Conservation (phyloP, 345 rosid genomes). For the Firmiana major region DNA sequence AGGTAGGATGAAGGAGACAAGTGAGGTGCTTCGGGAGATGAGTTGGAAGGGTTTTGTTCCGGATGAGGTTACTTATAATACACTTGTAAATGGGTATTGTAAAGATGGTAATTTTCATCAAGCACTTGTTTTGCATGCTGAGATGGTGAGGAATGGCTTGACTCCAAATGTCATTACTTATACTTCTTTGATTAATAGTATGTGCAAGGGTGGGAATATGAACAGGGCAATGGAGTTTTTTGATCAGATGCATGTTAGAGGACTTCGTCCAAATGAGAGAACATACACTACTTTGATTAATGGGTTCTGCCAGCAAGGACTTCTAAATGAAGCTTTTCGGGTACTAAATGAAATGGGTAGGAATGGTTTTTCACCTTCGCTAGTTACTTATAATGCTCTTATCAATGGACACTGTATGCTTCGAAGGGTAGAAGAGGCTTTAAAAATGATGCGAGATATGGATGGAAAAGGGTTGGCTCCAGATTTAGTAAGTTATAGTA, state of each 20-base stretch:
- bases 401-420: slow-evolving; percentile 66
- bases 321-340: slow-evolving; percentile 56
- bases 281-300: slow-evolving; percentile 79
- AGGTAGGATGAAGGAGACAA: slow-evolving; percentile 74
- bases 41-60: slow-evolving; percentile 48
- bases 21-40: slow-evolving; percentile 55
- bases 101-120: slow-evolving; percentile 75
- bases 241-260: slow-evolving; percentile 80
- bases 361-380: slow-evolving; percentile 64
- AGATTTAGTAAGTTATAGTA: slow-evolving; percentile 81
- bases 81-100: slow-evolving; percentile 79
- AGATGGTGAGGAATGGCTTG: slow-evolving; percentile 74
- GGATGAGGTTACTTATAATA: slow-evolving; percentile 77
- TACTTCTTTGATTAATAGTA: slow-evolving; percentile 72
- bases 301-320: slow-evolving; percentile 74
- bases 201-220: slow-evolving; percentile 84
- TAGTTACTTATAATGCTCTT: slow-evolving; percentile 79
- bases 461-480: slow-evolving; percentile 54
- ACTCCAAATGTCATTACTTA: slow-evolving; percentile 79
- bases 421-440: slow-evolving; percentile 68
- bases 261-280: slow-evolving; percentile 66
- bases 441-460: slow-evolving; percentile 49
- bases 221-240: slow-evolving; percentile 72
- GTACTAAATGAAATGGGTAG: slow-evolving; percentile 56
- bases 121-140: slow-evolving; percentile 69